Evolutionary conservation across 2,329 filamentous ascomycete genomes (phyloP), one percentile per base, ranked within the genome.

Genomic region (Ophiosphaerella narmari): DNA sequence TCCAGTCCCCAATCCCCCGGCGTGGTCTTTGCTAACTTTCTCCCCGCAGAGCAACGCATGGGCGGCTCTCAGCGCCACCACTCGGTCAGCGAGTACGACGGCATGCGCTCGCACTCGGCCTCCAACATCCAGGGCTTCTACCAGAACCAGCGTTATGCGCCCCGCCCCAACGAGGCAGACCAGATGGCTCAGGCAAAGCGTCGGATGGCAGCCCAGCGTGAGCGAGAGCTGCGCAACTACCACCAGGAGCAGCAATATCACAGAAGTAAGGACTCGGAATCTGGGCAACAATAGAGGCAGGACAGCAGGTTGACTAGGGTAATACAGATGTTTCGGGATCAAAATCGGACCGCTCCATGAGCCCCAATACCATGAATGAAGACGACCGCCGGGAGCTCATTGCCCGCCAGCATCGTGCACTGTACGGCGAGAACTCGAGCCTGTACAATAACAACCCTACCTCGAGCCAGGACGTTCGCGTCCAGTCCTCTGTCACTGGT

Each of bases 231-330:
- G 77, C 91, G 94, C 78, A 99, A 97, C 80, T 96, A 97, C 80
- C 94, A 99, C 80, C 95, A 97, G 80, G 94, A 99, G 85, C 94
- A 99, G 85, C 94, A 99, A 86, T 97, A 96, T 80, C 96, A 97
- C 83, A 88, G 93, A 90, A 97, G 94, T 97, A 90, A 86, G 89
- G 86, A 86, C 77, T 84, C 86, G 84, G 83, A 82, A 84, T 85
- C 82, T 83, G 85, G 88, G 86, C 84, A 83, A 80, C 74, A 79
- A 77, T 79, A 73, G 70, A 66, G 60, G 63, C 63, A 69, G 66
- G 65, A 66, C 60, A 64, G 65, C 57, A 70, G 66, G 71, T 74
- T 76, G 71, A 75, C 72, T 78, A 85, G 83, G 82, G 78, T 85
- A 75, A 85, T 81, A 81, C 84, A 80, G 85, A 88, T 73, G 82